Evolutionary conservation across 1,284 basidiomycete genomes (phyloP), one percentile per base, ranked within the genome.

Genomic region (Trichosporon sp.): DNA sequence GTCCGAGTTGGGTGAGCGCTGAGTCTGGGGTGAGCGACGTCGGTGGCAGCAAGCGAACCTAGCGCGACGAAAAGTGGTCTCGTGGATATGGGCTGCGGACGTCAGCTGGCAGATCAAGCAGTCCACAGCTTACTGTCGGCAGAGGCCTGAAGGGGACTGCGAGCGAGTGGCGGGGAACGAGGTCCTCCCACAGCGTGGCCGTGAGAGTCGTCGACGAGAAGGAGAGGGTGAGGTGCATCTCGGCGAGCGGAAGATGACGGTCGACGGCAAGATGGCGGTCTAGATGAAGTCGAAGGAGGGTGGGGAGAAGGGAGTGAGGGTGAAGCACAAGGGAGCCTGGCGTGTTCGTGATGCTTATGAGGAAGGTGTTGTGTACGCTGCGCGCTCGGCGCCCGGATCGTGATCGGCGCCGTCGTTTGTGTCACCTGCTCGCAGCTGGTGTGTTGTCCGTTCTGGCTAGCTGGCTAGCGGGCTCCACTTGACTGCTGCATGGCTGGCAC

Each of bases 211-310:
- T 65, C 34, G 65, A 35, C 15, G 65, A 53, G 53, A 58, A 65
- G 8, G 53, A 25, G 51, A 65, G 65, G 18, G 35, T 60, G 29
- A 65, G 56, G 65, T 65, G 65, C 65, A 60, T 65, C 31, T n/a
- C 9, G 63, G 62, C 21, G 23, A 13, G 21, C 6, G 18, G 34
- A 34, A 42, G 12, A 7, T 42, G 34, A 8, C 1, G 23, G 29
- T 9, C n/a, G 35, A 35, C 25, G 8, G 18, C 3, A 25, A 64
- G 25, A 62, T 25, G 18, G 15, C 9, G 34, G 21, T 6, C 5
- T 9, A 31, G 42, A 64, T 25, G 21, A n/a, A 32, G 44, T 15
- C 15, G 27, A 31, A 21, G 18, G 31, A 12, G 15, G n/a, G 11
- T 21, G 25, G 25, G 21, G 15, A 27, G n/a, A 38, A 25, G 11